Conservation (phyloP, 148 eudicot species). For the Nyssa sinensis region DNA sequence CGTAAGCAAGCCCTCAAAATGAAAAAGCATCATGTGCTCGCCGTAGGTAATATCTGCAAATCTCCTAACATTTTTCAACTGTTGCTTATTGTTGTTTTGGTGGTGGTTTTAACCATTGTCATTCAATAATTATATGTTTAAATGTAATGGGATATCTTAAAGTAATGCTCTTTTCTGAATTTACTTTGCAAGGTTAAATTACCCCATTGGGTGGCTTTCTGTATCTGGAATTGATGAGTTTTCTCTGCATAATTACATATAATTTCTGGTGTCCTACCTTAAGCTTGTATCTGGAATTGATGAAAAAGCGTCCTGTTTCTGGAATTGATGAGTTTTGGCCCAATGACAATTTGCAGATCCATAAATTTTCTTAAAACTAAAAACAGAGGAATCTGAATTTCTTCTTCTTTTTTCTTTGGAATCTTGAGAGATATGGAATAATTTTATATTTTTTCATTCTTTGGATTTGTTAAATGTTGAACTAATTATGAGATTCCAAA, state of each 20-base stretch:
- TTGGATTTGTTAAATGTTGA: too few relatives aligned
- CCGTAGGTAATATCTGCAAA: slow-evolving; percentile 61
- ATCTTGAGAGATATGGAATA: too few relatives aligned
- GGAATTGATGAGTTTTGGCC: too few relatives aligned
- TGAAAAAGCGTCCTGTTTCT: too few relatives aligned
- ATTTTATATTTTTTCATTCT: too few relatives aligned
- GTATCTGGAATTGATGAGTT: neutral
- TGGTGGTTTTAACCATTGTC: neutral
- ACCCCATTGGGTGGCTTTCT: neutral
- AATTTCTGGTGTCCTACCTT: neutral
- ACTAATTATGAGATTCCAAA: too few relatives aligned
- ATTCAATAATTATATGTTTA: neutral
- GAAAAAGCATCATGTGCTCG: slow-evolving; percentile 72
- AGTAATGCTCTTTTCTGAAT: neutral
- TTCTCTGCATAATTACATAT: neutral
- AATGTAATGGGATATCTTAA: neutral
- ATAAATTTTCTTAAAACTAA: neutral
- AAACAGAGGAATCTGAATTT: neutral
- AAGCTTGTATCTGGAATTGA: too few relatives aligned
- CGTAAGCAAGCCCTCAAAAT: slow-evolving; percentile 81
- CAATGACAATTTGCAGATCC: neutral
- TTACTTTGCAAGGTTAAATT: neutral
- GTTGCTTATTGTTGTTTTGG: neutral
- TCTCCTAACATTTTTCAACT: neutral
- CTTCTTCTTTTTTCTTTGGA: neutral